Percentiles rank a stretch among this genome's conserved stretches.
These are phyloP conservation scores for Starmera caribaea DNA, from an alignment of 805 yeast genomes.

Conservation along the genomic window DNA sequence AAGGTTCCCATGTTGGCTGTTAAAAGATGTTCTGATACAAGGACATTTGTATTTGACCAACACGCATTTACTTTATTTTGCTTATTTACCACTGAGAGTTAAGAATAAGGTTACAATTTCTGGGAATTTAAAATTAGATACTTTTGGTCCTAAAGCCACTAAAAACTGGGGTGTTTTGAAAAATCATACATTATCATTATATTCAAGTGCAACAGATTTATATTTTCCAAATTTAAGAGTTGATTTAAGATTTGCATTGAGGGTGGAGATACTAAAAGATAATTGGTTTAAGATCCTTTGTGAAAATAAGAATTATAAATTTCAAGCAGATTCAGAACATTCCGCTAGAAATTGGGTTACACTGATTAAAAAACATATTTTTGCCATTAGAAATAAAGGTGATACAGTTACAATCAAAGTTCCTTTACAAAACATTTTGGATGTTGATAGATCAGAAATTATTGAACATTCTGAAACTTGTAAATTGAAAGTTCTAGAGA, in stretches of 20 bases:
- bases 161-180: constrained; percentile 78
- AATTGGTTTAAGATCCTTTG: constrained; percentile 53
- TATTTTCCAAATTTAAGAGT: constrained; percentile 76
- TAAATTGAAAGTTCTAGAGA: constrained; percentile 51
- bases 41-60: constrained; percentile 75
- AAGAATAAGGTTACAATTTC: constrained; percentile 32
- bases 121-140: constrained; percentile 40
- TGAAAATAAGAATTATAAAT: constrained; percentile 46
- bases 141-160: constrained; percentile 20
- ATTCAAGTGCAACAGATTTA: constrained; percentile 63
- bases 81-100: constrained; percentile 57
- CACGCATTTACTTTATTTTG: constrained; percentile 59
- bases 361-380: constrained; percentile 63
- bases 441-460: constrained; percentile 45
- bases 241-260: constrained; percentile 54
- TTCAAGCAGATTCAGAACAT: constrained; percentile 63
- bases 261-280: constrained; percentile 36
- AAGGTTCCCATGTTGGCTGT: constrained; percentile 72
- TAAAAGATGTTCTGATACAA: constrained; percentile 74
- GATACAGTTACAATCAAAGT: constrained; percentile 70
- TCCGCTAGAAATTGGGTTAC: constrained; percentile 79
- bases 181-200: constrained; percentile 58
- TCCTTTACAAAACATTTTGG: constrained; percentile 60
- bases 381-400: constrained; percentile 59
- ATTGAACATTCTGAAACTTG: constrained; percentile 49